Base-by-base conservation (phyloP, 129 eudicot genomes). In the Arctium lappa region DNA sequence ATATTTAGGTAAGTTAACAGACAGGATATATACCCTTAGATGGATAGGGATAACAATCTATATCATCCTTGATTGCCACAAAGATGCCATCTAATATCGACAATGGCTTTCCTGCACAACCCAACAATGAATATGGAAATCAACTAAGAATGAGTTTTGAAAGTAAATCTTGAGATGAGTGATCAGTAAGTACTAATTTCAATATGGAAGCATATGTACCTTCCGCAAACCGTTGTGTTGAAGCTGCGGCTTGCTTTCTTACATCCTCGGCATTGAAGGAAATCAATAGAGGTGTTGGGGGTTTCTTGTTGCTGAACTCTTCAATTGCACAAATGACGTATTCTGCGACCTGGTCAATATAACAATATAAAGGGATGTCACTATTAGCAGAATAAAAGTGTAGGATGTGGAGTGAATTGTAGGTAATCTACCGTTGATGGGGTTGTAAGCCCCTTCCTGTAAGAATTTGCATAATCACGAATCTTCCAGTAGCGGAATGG, bases 61-160 rank as follows among this genome's bases (percentile, higher is more conserved):
- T 95, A 87, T 95, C 99, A 88, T 95, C 99, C 90, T 95, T 95
- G 86, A 95, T 93, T 22, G 99, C 99, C 84, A 95, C 86, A 83
- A 95, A 93, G 69, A 89, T 91, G 74, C 99, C 99, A 86, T 95
- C 99, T 87, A 95, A 85, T 72, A 91, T 77, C 27, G 99, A 95
- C 86, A 95, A 79, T 40, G 97, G 94, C 69, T 80, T 89, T 79
- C 99, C 99, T 95, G 92, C 91, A 89, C 38, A 70, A 82, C 32
- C 69, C 80, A 74, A 71, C 18, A 73, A 53, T 22, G 76, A 63
- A 48, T 18, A 75, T 68, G 53, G 38, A 79, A 70, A 8, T 31
- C 65, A 31, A 70, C 66, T 16, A 56, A 60, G 9, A 60, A 60
- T 5, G 68, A 60, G 29, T 60, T 60, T 60, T 5, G 8, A 2